Evolutionary conservation across 1,284 basidiomycete genomes (phyloP), one percentile per base, ranked within the genome.

Genomic region (Cerrena zonata): DNA sequence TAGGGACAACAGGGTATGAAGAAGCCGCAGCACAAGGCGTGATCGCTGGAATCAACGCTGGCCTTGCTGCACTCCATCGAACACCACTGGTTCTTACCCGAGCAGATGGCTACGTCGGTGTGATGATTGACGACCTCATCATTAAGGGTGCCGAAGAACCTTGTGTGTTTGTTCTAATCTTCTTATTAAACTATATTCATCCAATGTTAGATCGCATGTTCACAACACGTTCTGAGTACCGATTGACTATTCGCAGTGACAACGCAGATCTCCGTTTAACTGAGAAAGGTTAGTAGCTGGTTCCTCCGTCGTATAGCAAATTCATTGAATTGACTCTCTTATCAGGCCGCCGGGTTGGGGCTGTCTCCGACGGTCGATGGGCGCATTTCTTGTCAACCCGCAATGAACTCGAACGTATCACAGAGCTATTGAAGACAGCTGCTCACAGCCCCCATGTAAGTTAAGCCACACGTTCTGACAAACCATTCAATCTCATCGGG

Each of bases 91-190:
- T 82, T 2, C 63, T 94, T n/a, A 82, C 82, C 2, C 80, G 91
- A 21, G 88, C 90, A 4, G 89, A 93, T 56, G 88, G 86, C 1
- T 94, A 85, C 61, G 76, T 87, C 4, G 91, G 92, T 0, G 91
- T 94, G 2, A 87, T 94, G 83, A 86, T 94, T 38, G 92, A 94
- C 65, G 91, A 94, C 64, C 75, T 94, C 26, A 86, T 89, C 19
- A 80, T 87, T 40, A 90, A 91, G 62, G 91, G 91, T 1, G 86
- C 89, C 1, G 87, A 93, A 62, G 91, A 94, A 65, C 91, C 91
- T 47, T 94, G 89, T 89, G 64, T 52, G 82, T 72, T 23, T 47
- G 3, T 47, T 19, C 19, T n/a, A 44, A 45, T 37, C 47, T 50
- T 38, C 49, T 13, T 10, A 42, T 12, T 24, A 3, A 12, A 37